Percentiles rank a stretch among this genome's conserved stretches.
Conservation (phyloP, 805 yeast genomes). For the Candida golubevii region DNA sequence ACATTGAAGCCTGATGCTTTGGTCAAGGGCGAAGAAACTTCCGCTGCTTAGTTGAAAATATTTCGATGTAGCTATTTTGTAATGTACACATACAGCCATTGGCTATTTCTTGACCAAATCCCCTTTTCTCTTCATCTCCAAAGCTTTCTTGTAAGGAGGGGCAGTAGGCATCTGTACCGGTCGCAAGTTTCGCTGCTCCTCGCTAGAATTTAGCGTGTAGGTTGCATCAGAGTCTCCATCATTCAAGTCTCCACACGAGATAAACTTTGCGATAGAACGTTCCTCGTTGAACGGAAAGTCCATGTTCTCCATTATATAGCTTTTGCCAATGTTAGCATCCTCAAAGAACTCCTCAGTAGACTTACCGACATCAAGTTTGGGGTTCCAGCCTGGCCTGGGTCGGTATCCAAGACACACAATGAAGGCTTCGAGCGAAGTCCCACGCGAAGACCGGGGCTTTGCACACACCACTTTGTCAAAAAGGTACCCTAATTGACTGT, state of each 20-base stretch:
- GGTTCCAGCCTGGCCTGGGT: slow-evolving; percentile 83
- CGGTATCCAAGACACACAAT: slow-evolving; percentile 85
- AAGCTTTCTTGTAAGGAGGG: slow-evolving; percentile 92
- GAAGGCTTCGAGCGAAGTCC: slow-evolving; percentile 90
- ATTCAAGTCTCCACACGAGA: slow-evolving; percentile 90
- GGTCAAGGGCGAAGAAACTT: slow-evolving; percentile 33
- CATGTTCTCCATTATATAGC: slow-evolving; percentile 43
- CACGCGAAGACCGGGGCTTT: slow-evolving; percentile 92
- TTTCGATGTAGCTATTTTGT: background rate
- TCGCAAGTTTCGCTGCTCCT: slow-evolving; percentile 53
- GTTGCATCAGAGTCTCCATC: slow-evolving; percentile 96
- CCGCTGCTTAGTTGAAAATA: background rate
- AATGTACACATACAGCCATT: background rate
- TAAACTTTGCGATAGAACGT: slow-evolving; percentile 78
- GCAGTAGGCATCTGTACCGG: slow-evolving; percentile 96
- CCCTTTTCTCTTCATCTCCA: slow-evolving; percentile 82
- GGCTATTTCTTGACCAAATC: slow-evolving; percentile 20
- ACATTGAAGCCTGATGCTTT: slow-evolving; percentile 89
- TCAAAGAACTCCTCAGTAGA: slow-evolving; percentile 84
- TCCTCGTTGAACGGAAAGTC: slow-evolving; percentile 53
- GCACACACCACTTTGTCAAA: slow-evolving; percentile 91
- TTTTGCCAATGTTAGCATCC: slow-evolving; percentile 53
- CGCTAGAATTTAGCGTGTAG: slow-evolving; percentile 50
- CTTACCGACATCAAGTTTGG: slow-evolving; percentile 49
- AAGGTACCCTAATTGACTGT: slow-evolving; percentile 83